Evolutionary conservation across 768 basidiomycete genomes (phyloP), one percentile per base, ranked within the genome.

Genomic region (Brasilioporus rufonigricans): DNA sequence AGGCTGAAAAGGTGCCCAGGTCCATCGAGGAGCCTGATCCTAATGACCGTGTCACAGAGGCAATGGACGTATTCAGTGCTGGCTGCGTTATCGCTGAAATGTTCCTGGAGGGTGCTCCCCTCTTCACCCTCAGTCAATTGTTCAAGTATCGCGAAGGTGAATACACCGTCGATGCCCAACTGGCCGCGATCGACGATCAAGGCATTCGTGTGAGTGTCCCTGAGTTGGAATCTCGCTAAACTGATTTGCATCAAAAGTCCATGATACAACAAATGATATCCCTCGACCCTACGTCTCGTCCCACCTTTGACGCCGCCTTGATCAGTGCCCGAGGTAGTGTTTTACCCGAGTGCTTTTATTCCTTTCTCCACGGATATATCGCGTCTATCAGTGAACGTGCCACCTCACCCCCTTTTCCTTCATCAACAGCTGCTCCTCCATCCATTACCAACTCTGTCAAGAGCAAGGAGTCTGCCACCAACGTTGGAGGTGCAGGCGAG

Each of bases 1-100:
- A 88, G 2, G 82, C 88, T 1, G 85, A 86, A 38, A 85, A 87
- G 50, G 87, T 91, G 64, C 76, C 77, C 13, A 78, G 74, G 60
- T 74, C 77, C 1, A 70, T 74, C 67, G 81, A 79, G 7, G 83
- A 84, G 33, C 71, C 68, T 19, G 67, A 66, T 19, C 85, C 83
- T 69, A 74, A 87, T 41, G 89, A 97, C 56, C 87, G 85, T 2
- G 87, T 98, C 24, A 95, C 93, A 1, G 93, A 99, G 72, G 81
- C 89, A 4, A 99, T 99, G 97, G 97, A 99, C 68, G 89, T 94
- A 48, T 99, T 98, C 65, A 93, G 93, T 59, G 82, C 82, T 1
- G 97, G 97, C 23, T 98, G 96, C 68, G 94, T 98, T 14, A 82
- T 98, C 33, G 93, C 94, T 1, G 97, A 99, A 71, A 78, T 99